phyloP scores from a whole-genome alignment of 1,139 yeast genomes.

The Taphrina wiesneri region DNA sequence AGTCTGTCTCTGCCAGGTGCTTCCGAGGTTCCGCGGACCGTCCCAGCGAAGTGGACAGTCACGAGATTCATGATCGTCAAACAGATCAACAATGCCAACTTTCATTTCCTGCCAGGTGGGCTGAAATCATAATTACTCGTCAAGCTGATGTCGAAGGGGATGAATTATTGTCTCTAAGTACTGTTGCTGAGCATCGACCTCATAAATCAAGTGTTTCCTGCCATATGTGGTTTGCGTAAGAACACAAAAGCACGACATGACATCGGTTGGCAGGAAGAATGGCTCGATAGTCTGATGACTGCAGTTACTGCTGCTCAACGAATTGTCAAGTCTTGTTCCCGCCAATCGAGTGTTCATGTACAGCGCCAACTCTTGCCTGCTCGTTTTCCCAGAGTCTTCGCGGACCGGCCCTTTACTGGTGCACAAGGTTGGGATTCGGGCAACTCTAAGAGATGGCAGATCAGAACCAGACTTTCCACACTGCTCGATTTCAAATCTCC shows the following conservation, averaged over 20 bases:
- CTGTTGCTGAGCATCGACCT: background rate
- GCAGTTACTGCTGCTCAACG: background rate
- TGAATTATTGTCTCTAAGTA: too few species aligned
- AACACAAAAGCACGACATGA: too few species aligned
- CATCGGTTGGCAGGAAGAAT: too few species aligned
- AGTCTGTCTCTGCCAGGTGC: too few species aligned
- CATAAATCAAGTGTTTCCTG: background rate
- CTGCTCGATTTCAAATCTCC: slow-evolving; percentile 25
- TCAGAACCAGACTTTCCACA: slow-evolving; percentile 29
- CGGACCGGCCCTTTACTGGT: slow-evolving; percentile 21
- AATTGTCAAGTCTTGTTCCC: background rate
- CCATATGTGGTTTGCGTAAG: too few species aligned
- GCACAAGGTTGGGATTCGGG: slow-evolving; percentile 28
- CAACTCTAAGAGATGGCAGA: slow-evolving; percentile 29
- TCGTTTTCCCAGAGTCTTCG: slow-evolving; percentile 28
- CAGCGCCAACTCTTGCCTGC: slow-evolving; percentile 28
- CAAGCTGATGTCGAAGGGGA: too few species aligned
- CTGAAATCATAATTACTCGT: background rate
- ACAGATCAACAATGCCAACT: background rate
- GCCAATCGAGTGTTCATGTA: background rate
- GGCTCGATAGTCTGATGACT: too few species aligned
- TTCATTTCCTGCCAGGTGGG: too few species aligned
- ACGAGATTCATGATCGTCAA: background rate
- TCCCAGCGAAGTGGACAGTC: too few species aligned
- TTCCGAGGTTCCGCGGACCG: too few species aligned